These are phyloP conservation scores for Echinochloa phyllopogon DNA, from an alignment of 176 grass and related monocot genomes.

Conservation along the genomic window DNA sequence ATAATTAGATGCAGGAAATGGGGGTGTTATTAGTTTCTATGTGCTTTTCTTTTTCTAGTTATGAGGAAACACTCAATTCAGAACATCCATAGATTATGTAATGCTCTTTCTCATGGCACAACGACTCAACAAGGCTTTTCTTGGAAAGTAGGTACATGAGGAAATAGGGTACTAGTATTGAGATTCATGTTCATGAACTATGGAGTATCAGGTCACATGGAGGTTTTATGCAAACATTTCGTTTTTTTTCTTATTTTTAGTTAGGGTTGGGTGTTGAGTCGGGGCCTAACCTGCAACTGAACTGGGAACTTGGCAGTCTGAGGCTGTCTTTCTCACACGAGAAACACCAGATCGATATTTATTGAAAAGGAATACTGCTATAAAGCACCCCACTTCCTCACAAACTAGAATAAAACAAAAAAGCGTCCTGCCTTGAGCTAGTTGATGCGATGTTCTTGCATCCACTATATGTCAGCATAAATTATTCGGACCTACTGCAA, in stretches of 20 bases:
- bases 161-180: background rate
- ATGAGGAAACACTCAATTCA: conserved; percentile 9
- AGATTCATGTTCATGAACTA: background rate
- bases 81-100: conserved; percentile 8
- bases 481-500: background rate
- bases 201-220: background rate
- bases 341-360: background rate
- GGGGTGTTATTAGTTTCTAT: background rate
- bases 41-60: background rate
- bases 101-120: conserved; percentile 12
- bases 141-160: background rate
- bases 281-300: background rate
- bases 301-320: background rate
- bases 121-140: background rate
- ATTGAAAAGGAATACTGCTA: conserved; percentile 5
- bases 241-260: background rate
- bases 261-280: background rate
- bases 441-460: conserved; percentile 29
- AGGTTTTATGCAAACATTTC: conserved; percentile 19
- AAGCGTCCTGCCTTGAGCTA: background rate
- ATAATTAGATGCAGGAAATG: background rate
- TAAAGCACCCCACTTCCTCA: conserved; percentile 14
- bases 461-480: conserved; percentile 20
- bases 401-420: background rate
- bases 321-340: background rate